Evolutionary conservation across 2,329 filamentous ascomycete species (phyloP).

Genomic region (Myriangium duriaei): DNA sequence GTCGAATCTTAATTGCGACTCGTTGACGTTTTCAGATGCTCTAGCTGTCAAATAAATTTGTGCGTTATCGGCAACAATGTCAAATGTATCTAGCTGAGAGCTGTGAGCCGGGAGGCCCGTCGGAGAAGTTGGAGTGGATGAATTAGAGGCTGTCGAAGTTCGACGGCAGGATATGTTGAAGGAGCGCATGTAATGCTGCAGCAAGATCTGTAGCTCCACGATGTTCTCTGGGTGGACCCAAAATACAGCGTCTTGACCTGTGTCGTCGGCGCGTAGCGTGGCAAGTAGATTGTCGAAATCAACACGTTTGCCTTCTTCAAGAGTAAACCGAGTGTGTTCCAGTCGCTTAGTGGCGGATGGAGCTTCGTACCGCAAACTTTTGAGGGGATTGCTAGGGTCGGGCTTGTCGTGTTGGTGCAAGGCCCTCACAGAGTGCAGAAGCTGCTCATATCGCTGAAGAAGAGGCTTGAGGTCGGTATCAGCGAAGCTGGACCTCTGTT

Average conservation of each 20-base stretch:
- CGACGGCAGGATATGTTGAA: conserved; percentile 15
- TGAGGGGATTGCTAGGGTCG: conserved; percentile 11
- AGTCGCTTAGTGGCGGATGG: conserved; percentile 16
- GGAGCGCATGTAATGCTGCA: conserved; percentile 37
- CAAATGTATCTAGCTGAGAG: conserved; percentile 8
- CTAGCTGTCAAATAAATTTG: conserved; percentile 10
- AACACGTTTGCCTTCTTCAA: conserved; percentile 29
- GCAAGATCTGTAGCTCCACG: conserved; percentile 40
- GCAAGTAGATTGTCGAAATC: conserved; percentile 39
- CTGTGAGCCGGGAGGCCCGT: not conserved
- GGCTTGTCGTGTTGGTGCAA: conserved; percentile 27
- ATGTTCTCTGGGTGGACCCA: conserved; percentile 44
- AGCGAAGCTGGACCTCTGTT: conserved; percentile 58
- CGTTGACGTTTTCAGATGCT: conserved; percentile 21
- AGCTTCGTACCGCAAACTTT: conserved; percentile 10
- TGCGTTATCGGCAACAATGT: conserved; percentile 12
- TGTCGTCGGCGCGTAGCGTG: conserved; percentile 33
- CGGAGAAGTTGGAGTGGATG: conserved; percentile 4
- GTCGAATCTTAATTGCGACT: conserved; percentile 21
- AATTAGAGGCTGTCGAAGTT: not conserved
- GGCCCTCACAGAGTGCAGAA: conserved; percentile 32
- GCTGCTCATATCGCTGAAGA: conserved; percentile 36
- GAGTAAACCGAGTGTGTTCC: conserved; percentile 26
- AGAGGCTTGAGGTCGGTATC: conserved; percentile 48
- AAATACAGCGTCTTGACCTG: conserved; percentile 37